Conservation (phyloP, 257 asterid genomes). For the Solanum dulcamara region DNA sequence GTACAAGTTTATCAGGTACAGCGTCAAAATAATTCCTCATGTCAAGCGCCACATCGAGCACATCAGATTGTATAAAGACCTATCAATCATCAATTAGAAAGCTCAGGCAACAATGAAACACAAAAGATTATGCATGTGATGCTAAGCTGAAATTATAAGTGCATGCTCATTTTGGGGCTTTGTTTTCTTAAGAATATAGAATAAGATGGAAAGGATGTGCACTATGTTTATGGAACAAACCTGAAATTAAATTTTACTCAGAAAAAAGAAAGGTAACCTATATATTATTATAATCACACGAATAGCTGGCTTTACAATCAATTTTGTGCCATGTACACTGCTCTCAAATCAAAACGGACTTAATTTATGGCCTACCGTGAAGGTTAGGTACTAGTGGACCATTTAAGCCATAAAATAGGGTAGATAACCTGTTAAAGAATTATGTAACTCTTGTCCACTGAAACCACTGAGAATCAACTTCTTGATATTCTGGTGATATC, state of each 20-base stretch:
- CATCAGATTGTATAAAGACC: conserved; percentile 87
- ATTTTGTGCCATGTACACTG: neutral
- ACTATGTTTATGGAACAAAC: neutral
- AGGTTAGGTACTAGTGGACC: neutral
- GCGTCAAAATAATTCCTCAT: conserved; percentile 74
- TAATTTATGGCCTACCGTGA: neutral
- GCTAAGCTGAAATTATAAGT: neutral
- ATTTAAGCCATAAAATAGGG: neutral
- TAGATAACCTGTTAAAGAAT: neutral
- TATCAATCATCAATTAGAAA: conserved; percentile 15
- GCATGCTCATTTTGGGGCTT: neutral
- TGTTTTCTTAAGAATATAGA: neutral
- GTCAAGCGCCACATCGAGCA: conserved; percentile 66
- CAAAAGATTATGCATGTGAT: neutral
- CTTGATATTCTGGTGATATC: neutral
- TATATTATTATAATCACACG: neutral
- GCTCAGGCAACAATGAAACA: neutral
- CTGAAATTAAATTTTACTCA: neutral
- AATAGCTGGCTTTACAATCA: neutral
- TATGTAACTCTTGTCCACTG: neutral
- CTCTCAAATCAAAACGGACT: neutral
- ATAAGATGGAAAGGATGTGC: neutral
- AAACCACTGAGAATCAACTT: neutral
- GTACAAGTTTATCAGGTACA: conserved; percentile 39
- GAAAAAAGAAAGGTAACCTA: neutral